phyloP scores from a whole-genome alignment of 139 green algal genomes.

The Desmodesmus armatus region DNA sequence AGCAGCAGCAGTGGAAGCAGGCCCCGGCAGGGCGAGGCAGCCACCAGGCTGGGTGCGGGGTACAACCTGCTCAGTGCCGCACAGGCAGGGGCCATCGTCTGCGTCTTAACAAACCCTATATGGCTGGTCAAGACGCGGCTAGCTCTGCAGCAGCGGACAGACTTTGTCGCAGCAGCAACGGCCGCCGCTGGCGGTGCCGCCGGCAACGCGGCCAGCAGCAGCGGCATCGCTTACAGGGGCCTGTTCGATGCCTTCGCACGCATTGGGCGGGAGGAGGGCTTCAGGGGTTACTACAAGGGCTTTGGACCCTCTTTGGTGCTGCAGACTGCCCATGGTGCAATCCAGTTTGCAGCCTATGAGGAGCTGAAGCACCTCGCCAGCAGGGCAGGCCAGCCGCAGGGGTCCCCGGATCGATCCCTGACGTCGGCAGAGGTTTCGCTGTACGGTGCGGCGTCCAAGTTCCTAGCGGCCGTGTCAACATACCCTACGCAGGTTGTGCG shows the following conservation, averaged over 20 bases:
- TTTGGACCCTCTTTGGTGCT: constrained; percentile 89
- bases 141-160: constrained; percentile 80
- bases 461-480: constrained; percentile 85
- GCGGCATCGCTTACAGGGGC: constrained; percentile 66
- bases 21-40: neutral
- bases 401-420: constrained; percentile 44
- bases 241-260: constrained; percentile 76
- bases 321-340: constrained; percentile 87
- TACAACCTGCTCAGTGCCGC: constrained; percentile 82
- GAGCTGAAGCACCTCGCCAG: constrained; percentile 81
- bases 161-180: neutral
- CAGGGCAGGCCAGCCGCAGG: neutral
- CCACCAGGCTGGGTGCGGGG: constrained; percentile 52
- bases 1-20: neutral
- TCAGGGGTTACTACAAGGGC: constrained; percentile 91
- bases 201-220: constrained; percentile 15
- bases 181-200: constrained; percentile 62
- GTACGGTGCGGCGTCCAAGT: constrained; percentile 87
- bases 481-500: constrained; percentile 88
- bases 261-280: constrained; percentile 84
- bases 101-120: constrained; percentile 91
- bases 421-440: constrained; percentile 62
- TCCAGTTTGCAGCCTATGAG: constrained; percentile 98
- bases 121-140: constrained; percentile 96
- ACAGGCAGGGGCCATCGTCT: constrained; percentile 84